phyloP scores from a whole-genome alignment of 495 filamentous ascomycete species.

The Penicillium egyptiacum region DNA sequence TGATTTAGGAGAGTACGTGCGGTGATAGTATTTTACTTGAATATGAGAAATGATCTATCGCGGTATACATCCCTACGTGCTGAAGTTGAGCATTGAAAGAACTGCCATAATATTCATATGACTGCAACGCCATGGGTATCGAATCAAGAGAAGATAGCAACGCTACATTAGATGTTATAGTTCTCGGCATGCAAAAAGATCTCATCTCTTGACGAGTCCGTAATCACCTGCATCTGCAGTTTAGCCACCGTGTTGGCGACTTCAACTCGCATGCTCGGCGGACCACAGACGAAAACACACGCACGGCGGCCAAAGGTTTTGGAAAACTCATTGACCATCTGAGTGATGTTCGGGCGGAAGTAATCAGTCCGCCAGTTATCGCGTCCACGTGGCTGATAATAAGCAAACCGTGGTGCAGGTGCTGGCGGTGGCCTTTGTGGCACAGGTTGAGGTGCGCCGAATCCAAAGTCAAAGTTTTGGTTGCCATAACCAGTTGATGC shows the following conservation, averaged over 20 bases:
- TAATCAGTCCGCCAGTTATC: slow-evolving; percentile 91
- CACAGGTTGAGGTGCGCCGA: slow-evolving; percentile 17
- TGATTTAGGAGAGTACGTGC: slow-evolving; percentile 13
- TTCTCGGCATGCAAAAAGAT: slow-evolving; percentile 95
- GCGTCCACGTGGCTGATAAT: slow-evolving; percentile 65
- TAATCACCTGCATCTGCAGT: slow-evolving; percentile 80
- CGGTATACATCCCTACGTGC: neutral
- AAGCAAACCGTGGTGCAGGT: slow-evolving; percentile 79
- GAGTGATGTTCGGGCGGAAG: slow-evolving; percentile 82
- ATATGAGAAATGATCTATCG: neutral
- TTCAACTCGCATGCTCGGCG: slow-evolving; percentile 80
- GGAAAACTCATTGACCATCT: slow-evolving; percentile 78
- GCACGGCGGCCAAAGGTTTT: slow-evolving; percentile 77
- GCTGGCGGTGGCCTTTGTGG: slow-evolving; percentile 47
- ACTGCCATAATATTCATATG: neutral
- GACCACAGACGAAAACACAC: slow-evolving; percentile 92
- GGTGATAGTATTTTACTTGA: neutral
- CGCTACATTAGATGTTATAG: slow-evolving; percentile 65
- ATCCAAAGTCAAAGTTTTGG: slow-evolving; percentile 37
- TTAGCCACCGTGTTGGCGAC: slow-evolving; percentile 80
- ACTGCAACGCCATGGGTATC: slow-evolving; percentile 21
- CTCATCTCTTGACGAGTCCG: slow-evolving; percentile 75
- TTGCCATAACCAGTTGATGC: slow-evolving; percentile 1
- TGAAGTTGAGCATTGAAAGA: neutral
- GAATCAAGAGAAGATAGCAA: slow-evolving; percentile 15